Percentiles rank a stretch among this genome's conserved stretches.
These are phyloP conservation scores for Protomyces lactucae-debilis DNA, from an alignment of 1,139 yeast genomes.

Conservation along the genomic window DNA sequence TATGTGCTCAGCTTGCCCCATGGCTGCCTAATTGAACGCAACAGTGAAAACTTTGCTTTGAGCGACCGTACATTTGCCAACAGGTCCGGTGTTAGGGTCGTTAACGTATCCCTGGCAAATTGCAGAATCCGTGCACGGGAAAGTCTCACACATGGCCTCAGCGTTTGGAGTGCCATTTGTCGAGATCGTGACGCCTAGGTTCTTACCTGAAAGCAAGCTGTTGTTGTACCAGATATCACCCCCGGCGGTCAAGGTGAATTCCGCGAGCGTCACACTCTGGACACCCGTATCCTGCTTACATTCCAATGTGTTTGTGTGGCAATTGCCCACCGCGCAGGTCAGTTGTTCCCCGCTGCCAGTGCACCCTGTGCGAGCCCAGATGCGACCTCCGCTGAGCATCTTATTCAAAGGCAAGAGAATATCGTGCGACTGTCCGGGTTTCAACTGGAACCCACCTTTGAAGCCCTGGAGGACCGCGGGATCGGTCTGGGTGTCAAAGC, in stretches of 20 bases:
- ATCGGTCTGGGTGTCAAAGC: background rate
- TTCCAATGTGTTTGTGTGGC: background rate
- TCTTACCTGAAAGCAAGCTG: constrained; percentile 9
- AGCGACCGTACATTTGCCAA: too few relatives aligned
- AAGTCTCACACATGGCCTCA: too few relatives aligned
- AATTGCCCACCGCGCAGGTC: constrained; percentile 8
- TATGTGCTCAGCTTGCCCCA: too few relatives aligned
- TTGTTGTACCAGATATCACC: constrained; percentile 11
- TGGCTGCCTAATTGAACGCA: too few relatives aligned
- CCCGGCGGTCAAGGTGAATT: constrained; percentile 7
- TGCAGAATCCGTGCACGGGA: too few relatives aligned
- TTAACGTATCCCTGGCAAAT: too few relatives aligned
- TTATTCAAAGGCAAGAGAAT: background rate
- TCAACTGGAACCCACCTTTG: constrained; percentile 9
- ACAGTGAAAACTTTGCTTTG: too few relatives aligned
- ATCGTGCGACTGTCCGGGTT: constrained; percentile 1
- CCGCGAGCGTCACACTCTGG: constrained; percentile 17
- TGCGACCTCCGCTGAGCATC: constrained; percentile 11
- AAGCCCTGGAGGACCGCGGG: background rate
- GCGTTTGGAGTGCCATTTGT: too few relatives aligned
- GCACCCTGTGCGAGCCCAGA: constrained; percentile 11
- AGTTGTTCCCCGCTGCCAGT: background rate
- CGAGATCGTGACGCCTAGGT: background rate
- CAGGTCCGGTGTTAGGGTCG: too few relatives aligned
- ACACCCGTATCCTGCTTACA: constrained; percentile 1